These are phyloP conservation scores for Ormosia emarginata DNA, from an alignment of 306 rosid genomes.

Conservation along the genomic window DNA sequence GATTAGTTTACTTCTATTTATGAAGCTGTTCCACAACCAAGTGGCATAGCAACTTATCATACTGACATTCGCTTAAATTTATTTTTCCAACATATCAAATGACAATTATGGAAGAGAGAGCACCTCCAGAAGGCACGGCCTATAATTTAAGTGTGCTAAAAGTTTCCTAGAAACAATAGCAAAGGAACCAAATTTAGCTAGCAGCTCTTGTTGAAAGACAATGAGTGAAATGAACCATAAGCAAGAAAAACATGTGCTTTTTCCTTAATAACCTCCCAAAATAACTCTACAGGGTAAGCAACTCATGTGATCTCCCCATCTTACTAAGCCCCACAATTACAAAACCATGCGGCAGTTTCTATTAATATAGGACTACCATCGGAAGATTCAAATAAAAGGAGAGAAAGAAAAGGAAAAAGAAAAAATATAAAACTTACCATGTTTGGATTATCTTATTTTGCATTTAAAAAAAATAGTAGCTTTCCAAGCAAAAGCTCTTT, in stretches of 20 bases:
- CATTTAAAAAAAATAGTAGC: neutral
- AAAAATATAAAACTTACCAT: neutral
- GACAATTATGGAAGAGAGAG: neutral
- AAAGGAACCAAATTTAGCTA: slow-evolving; percentile 19
- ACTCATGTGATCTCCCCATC: slow-evolving; percentile 31
- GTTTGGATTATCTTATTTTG: neutral
- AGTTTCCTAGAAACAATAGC: slow-evolving; percentile 3
- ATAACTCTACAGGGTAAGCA: slow-evolving; percentile 15
- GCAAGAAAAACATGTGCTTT: slow-evolving; percentile 39
- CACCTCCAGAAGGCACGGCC: neutral
- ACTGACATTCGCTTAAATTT: slow-evolving; percentile 2
- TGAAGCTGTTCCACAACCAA: neutral
- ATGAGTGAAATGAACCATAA: slow-evolving; percentile 12
- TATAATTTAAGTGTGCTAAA: neutral
- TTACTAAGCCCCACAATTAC: neutral
- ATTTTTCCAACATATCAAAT: slow-evolving; percentile 9
- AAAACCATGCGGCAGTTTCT: neutral
- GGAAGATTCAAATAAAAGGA: neutral
- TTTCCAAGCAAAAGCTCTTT: neutral
- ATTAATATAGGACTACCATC: neutral
- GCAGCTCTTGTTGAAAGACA: slow-evolving; percentile 21
- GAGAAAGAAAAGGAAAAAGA: neutral
- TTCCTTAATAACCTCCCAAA: slow-evolving; percentile 35
- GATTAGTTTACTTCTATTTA: neutral
- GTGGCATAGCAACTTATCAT: slow-evolving; percentile 2